Base-by-base conservation (phyloP, 208 protist genomes). In the Phytomonas francai region DNA sequence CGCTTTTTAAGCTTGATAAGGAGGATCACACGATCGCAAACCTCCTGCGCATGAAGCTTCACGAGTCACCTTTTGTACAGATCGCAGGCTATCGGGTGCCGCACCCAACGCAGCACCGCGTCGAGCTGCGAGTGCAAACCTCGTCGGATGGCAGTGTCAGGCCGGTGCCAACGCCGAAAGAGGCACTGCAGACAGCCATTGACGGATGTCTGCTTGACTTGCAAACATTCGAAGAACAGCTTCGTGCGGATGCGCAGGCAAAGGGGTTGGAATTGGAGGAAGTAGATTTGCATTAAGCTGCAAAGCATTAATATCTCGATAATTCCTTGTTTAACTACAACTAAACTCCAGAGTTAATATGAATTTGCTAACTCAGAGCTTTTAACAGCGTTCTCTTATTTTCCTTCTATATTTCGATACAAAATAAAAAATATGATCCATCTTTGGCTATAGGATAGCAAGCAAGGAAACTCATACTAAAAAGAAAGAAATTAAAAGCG, bases 11-110 rank as follows among this genome's bases (percentile, higher is more conserved):
- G 72, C 74, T 96, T 34, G 83, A 93, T 22, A 94, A 93, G 74
- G 88, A 96, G 70, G 91, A 96, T 63, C 88, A 94, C 83, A 96
- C 91, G 0, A 42, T 96, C 19, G 91, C 88, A 30, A 94, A 96
- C 63, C 60, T 96, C 65, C 79, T 96, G 31, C 86, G 88, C 67
- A 93, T 92, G 87, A 92, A 93, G 74, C 78, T 96, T 65, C 88
- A 94, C 68, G 83, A 91, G 57, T 85, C 79, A 9, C 69, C 83
- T 22, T 79, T 85, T 59, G 88, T 96, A 49, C 82, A 89, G 49
- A 92, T 93, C 51, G 91, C 91, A 1, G 91, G 88, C 34, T 96
- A 96, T 73, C 80, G 85, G 32, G 88, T 96, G 61, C 91, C 91
- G 0, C 91, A 96, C 71, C 91, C 91, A 0, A 93, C 88, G n/a